Conservation (phyloP, 2,329 filamentous ascomycete genomes). For the Xylaria sp. region DNA sequence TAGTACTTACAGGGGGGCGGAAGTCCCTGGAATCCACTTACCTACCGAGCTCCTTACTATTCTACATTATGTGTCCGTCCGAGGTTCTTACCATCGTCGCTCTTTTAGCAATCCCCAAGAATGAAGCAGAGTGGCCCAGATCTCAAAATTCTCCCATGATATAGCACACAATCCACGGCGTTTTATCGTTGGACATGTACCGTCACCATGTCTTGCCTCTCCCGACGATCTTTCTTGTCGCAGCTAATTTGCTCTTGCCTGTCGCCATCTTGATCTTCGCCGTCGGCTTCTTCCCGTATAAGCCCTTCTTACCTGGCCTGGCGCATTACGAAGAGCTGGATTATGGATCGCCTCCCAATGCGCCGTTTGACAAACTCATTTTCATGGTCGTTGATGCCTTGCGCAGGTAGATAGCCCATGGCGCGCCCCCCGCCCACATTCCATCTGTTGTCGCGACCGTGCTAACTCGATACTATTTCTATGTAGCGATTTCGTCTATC, state of each 20-base stretch:
- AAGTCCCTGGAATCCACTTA: conserved; percentile 24
- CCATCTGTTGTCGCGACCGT: not conserved
- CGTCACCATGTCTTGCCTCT: conserved; percentile 45
- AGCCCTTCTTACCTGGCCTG: conserved; percentile 88
- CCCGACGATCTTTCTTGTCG: conserved; percentile 61
- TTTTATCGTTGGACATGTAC: conserved; percentile 44
- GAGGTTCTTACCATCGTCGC: conserved; percentile 27
- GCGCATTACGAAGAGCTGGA: conserved; percentile 72
- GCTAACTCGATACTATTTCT: conserved; percentile 32
- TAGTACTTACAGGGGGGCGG: not conserved
- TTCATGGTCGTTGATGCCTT: conserved; percentile 99
- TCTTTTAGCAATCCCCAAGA: conserved; percentile 23
- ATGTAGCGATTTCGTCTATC: conserved; percentile 90
- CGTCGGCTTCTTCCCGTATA: conserved; percentile 96
- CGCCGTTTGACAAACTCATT: conserved; percentile 87
- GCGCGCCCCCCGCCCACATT: not conserved
- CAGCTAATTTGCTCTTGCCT: conserved; percentile 82
- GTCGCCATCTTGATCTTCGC: conserved; percentile 82
- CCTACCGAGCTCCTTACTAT: not conserved
- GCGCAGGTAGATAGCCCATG: conserved; percentile 70
- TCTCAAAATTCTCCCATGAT: conserved; percentile 20
- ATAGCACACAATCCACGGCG: not conserved
- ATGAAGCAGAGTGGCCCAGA: conserved; percentile 19
- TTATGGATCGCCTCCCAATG: conserved; percentile 67
- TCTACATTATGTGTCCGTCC: conserved; percentile 2